These are phyloP conservation scores for Claviceps africana DNA, from an alignment of 2,329 filamentous ascomycete genomes.

Conservation along the genomic window DNA sequence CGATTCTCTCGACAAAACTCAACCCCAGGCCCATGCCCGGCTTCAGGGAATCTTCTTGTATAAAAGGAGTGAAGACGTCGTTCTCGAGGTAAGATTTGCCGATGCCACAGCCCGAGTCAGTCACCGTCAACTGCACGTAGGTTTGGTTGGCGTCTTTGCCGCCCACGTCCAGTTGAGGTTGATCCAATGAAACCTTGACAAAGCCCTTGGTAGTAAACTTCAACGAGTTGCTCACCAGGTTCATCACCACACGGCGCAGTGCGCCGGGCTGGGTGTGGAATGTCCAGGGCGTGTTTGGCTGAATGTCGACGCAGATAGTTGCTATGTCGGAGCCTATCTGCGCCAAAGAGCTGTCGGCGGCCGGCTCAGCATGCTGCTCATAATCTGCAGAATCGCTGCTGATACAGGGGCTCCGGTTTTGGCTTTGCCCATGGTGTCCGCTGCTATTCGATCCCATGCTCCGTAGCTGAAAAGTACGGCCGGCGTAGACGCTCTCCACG, in stretches of 20 bases:
- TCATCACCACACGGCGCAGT: conserved; percentile 43
- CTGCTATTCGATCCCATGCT: not conserved
- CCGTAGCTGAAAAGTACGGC: conserved; percentile 24
- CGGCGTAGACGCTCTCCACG: conserved; percentile 31
- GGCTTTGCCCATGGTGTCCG: not conserved
- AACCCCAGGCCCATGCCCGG: conserved; percentile 51
- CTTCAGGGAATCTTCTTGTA: conserved; percentile 46
- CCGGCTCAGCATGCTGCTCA: not conserved
- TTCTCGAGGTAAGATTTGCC: conserved; percentile 45
- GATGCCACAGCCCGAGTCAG: conserved; percentile 54
- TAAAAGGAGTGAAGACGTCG: conserved; percentile 48
- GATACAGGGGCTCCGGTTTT: not conserved
- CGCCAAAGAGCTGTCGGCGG: not conserved
- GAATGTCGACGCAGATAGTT: conserved; percentile 22
- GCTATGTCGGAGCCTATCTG: conserved; percentile 12
- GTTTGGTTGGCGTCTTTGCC: conserved; percentile 10
- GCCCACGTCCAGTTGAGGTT: not conserved
- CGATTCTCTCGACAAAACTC: conserved; percentile 48
- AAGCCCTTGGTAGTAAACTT: conserved; percentile 38
- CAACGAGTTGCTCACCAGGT: conserved; percentile 47
- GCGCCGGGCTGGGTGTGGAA: conserved; percentile 42
- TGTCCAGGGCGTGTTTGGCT: conserved; percentile 31
- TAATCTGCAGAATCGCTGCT: not conserved
- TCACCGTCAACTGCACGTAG: conserved; percentile 29
- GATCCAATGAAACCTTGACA: conserved; percentile 16